Conservation (phyloP, 2,329 filamentous ascomycete species). For the Periconia macrospinosa region DNA sequence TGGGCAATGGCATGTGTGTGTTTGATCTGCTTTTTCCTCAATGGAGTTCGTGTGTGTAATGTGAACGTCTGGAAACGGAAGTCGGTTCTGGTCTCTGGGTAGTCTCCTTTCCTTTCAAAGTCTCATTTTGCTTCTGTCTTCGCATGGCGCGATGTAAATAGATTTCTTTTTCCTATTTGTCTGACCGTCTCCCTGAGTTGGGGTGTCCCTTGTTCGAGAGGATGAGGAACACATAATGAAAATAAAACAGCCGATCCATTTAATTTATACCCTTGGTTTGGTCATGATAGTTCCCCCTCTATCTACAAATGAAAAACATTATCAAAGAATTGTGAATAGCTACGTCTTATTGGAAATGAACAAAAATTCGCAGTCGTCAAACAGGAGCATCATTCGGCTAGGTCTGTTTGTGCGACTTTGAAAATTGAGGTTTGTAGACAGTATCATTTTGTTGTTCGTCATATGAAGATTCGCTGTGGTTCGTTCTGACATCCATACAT, state of each 20-base stretch:
- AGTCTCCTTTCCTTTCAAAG: neutral
- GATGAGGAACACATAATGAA: neutral
- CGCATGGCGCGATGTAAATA: neutral
- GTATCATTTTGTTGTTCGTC: no score
- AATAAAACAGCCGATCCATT: neutral
- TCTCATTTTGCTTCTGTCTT: neutral
- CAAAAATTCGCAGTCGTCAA: no score
- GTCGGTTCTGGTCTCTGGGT: no score
- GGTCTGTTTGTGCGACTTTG: no score
- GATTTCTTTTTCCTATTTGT: neutral
- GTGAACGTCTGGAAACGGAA: no score
- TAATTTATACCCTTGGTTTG: neutral
- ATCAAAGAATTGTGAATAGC: no score
- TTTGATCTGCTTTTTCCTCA: neutral
- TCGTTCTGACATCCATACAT: no score
- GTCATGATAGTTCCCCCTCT: neutral
- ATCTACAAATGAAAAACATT: no score
- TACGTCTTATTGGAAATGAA: no score
- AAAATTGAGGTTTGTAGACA: no score
- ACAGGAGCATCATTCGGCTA: no score
- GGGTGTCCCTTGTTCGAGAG: neutral
- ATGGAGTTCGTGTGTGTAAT: neutral
- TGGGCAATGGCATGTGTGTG: neutral
- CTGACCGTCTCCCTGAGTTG: neutral
- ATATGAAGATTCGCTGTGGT: no score